Evolutionary conservation across 768 basidiomycete genomes (phyloP), one percentile per base, ranked within the genome.

Genomic region (Pleurotus ostreatus): DNA sequence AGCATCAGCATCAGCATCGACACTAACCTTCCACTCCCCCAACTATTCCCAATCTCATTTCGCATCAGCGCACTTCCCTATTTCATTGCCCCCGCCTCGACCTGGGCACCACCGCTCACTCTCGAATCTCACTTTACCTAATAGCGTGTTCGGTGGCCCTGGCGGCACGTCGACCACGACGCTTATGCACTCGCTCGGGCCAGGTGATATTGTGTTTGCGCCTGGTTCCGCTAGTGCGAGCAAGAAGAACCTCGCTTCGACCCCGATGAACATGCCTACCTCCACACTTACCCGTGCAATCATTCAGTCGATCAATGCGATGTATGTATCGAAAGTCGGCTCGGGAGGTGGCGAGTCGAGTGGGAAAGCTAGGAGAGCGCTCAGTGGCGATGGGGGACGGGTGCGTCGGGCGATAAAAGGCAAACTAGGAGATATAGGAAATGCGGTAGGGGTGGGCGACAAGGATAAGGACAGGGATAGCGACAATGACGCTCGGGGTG

Each of bases 341-440:
- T n/a, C 51, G 16, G 38, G 51, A 12, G 51, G 51, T 18, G 51
- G 46, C 1, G 16, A 49, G 1, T 16, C 11, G 16, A 23, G 18
- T 41, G 39, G 16, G 11, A 53, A 41, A 25, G 51, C 34, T 23
- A 53, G 22, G 26, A 39, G 51, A 13, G 51, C 51, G 5, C 43
- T 45, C 16, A 46, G 54, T 23, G 54, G 54, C 9, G 54, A 55
- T 46, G 30, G 54, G n/a, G 54, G 85, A 53, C 82, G 81, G 55
- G 82, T 86, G 13, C 81, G 85, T 46, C 79, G 83, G 13, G 83
- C 79, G 41, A 72, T 89, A 39, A 75, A 84, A 59, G 80, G 74
- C 57, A 86, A 82, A 61, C 65, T 88, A 18, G 86, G 83, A 49
- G 80, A 81, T 60, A 65, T 80, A 30, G 71, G 76, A 4, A 74